Base-by-base conservation (phyloP, 2,329 filamentous ascomycete species). In the Capronia epimyces region DNA sequence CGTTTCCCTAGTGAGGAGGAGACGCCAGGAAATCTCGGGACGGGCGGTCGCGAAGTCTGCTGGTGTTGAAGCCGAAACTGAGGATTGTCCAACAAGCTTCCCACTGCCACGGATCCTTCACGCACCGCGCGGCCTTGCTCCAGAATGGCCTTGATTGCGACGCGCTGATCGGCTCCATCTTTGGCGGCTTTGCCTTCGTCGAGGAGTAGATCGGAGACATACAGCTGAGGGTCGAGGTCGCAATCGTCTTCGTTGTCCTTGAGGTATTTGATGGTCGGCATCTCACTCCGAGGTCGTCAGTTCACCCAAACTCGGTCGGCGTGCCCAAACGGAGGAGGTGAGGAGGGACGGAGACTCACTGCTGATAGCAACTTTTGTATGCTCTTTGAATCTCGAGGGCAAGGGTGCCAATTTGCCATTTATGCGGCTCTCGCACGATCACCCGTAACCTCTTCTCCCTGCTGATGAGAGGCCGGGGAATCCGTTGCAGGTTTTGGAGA, bases 231-330 rank as follows among this genome's bases (percentile, higher is more conserved):
- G 47, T 61, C 59, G 31, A 62, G 56, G 40, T 62, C 59, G 54
- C 49, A 55, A 34, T 62, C 60, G 42, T 61, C 56, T 40, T 57
- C 50, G 43, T 32, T 37, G 42, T 62, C 60, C 43, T 62, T 62
- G 18, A 62, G 50, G 41, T 60, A 60, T 40, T 62, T 62, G 56
- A 62, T 55, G 15, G 50, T 52, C 5, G 57, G 53, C 16, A 62
- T 45, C 3, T 57, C 51, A 27, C 60, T 62, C 47, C 8, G 21
- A 13, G 9, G n/a, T 18, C 22, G 45, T 50, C 37, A 50, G 51
- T 44, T n/a, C n/a, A n/a, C n/a, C n/a, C n/a, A n/a, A n/a, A n/a
- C n/a, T n/a, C n/a, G n/a, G n/a, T n/a, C n/a, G n/a, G n/a, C n/a
- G n/a, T n/a, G n/a, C n/a, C n/a, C n/a, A n/a, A n/a, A n/a, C n/a